Base-by-base conservation (phyloP, 1,139 yeast genomes). In the Ashbya aceris region DNA sequence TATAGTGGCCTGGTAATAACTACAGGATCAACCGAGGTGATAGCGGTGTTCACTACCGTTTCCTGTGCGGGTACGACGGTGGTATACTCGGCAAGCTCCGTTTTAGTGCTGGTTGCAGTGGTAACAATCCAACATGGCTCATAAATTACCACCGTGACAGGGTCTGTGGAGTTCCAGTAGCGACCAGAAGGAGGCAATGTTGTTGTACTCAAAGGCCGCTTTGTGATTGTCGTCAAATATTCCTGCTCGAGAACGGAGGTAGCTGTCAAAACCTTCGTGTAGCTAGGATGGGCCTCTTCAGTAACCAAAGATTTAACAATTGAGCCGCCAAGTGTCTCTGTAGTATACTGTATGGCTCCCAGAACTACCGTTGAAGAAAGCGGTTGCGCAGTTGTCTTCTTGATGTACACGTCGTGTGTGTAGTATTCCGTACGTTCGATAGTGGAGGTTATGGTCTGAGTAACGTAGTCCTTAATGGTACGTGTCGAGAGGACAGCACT, bases 91-190 rank as follows among this genome's bases (percentile, higher is more conserved):
- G 40, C 33, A 3, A 33, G 36, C n/a, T 28, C 35, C 3, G 37
- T 17, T 7, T 39, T 35, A 28, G 39, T 14, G 7, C 35, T 23
- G 9, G 36, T 20, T 5, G 39, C 32, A 12, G 30, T 26, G n/a
- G 44, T 20, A 23, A 40, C 46, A 20, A 40, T 33, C 8, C 40
- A 40, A n/a, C 43, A 40, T 13, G 47, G 41, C 27, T 44, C 44
- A 26, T 33, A 44, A 30, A 44, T 30, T 11, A 37, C 40, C 17
- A 44, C 26, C 11, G 47, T 44, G 4, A 35, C 37, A 12, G 34
- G 11, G n/a, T 33, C 32, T 12, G 44, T 35, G 13, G 29, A 33
- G 29, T 44, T 44, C 1, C 34, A 23, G 23, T 43, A 43, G 27
- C 29, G 28, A 8, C 33, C 40, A n/a, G 40, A 39, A 10, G 44